Evolutionary conservation across 2,329 filamentous ascomycete species (phyloP), one percentile per base, ranked within the genome.

Genomic region (Talaromyces sp.): DNA sequence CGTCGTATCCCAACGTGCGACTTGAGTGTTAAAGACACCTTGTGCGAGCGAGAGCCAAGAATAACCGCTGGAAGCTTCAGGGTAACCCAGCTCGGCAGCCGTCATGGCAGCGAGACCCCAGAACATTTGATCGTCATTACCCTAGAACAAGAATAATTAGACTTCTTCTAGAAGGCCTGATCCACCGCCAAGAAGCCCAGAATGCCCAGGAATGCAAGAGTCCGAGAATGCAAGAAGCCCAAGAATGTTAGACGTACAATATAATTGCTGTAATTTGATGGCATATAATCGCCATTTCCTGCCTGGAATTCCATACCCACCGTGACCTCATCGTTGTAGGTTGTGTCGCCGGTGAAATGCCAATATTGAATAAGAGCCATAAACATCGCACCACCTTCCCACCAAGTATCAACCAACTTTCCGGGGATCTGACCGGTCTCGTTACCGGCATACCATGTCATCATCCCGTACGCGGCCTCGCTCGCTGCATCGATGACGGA

Each of bases 11-110:
- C 92, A 95, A 54, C 92, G 86, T 27, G 77, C 76, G 7, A 83
- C 83, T 71, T 93, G 88, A 47, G 85, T 84, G 75, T 93, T 88
- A 83, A 91, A 95, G 43, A 91, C 85, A 69, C 90, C 91, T 70
- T 84, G 82, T 7, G 85, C 86, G 24, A 95, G 82, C 27, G 88
- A 80, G 11, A 81, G 71, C 79, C 79, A 82, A 9, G 64, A 65
- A 22, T 65, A 65, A 2, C 57, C 37, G 2, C 22, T 7, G 7
- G 65, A 69, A 0, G 73, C 75, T 43, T 75, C 72, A 0, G 76
- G 76, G 35, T 76, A 77, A 52, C 73, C 76, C 4, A 73, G 65
- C 64, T 87, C 85, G 10, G 84, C 84, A 2, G 84, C 85, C 1
- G 82, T 79, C 79, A 87, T 84, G 59, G 82, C 84, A 31, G 82